A percentile compares a stretch with the other conserved stretches of the same genome.
These are phyloP conservation scores for Hordeum vulgare DNA, from an alignment of 176 grass and related monocot species.

Conservation along the genomic window DNA sequence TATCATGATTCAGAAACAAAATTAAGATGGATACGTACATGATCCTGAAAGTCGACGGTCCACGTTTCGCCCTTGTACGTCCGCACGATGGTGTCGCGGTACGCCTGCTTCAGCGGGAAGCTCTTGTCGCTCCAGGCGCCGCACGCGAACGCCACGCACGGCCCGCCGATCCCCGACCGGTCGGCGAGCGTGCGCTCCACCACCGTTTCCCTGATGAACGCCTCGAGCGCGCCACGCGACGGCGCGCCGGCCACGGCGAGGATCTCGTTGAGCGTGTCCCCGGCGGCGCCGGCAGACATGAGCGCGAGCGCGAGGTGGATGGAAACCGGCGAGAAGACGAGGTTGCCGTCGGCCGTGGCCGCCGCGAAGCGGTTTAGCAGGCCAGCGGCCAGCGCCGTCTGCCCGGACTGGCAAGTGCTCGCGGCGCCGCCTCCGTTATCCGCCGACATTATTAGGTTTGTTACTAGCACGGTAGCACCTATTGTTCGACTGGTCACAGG, in stretches of 20 bases:
- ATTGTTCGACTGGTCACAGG: neutral
- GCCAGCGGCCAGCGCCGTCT: neutral
- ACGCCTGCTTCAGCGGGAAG: neutral
- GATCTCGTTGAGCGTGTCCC: neutral
- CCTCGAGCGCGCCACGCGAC: neutral
- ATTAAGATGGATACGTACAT: neutral
- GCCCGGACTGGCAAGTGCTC: neutral
- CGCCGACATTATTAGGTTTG: neutral
- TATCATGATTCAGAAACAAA: too few species aligned
- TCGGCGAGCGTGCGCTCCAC: neutral
- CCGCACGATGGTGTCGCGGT: neutral
- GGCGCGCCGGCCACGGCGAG: neutral
- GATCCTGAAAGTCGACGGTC: neutral
- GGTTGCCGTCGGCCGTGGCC: neutral
- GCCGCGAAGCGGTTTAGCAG: neutral
- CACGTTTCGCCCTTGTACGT: neutral
- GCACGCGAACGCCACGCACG: neutral
- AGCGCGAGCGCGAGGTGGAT: neutral
- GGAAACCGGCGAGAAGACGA: neutral
- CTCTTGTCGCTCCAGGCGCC: neutral
- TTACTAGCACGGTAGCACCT: neutral
- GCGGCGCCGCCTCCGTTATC: neutral
- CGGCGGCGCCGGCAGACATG: neutral
- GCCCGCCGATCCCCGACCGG: neutral
- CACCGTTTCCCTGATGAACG: neutral